A percentile compares a stretch with the other conserved stretches of the same genome.
Evolutionary conservation across 345 rosid species (phyloP).

Genomic region (Eucalyptus pauciflora): DNA sequence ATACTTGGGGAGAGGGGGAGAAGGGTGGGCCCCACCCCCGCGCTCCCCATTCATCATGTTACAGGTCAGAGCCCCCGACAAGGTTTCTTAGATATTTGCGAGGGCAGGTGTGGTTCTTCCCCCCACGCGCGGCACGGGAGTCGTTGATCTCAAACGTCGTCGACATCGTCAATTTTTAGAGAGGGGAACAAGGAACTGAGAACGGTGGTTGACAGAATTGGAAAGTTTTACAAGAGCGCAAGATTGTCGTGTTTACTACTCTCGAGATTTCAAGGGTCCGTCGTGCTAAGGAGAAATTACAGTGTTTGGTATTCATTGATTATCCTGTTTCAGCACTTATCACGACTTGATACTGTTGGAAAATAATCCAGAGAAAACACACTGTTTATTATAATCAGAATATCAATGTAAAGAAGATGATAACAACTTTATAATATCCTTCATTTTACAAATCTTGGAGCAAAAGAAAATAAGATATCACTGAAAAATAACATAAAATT

Average conservation of each 20-base stretch:
- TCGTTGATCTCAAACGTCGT: not conserved
- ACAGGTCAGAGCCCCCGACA: not conserved
- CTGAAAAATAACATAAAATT: too few species aligned
- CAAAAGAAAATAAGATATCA: too few species aligned
- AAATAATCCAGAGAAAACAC: too few species aligned
- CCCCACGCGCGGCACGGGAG: slow-evolving; percentile 2
- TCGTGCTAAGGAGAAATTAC: not conserved
- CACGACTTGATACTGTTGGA: rapidly evolving
- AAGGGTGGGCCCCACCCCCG: not conserved
- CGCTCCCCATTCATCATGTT: slow-evolving; percentile 18
- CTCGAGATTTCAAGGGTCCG: not conserved
- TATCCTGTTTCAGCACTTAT: not conserved
- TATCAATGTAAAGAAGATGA: too few species aligned
- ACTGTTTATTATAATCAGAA: too few species aligned
- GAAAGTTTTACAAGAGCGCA: not conserved
- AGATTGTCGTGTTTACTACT: not conserved
- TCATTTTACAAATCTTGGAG: too few species aligned
- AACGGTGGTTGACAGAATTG: not conserved
- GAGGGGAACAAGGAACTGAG: not conserved
- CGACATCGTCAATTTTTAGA: not conserved
- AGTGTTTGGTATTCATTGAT: not conserved
- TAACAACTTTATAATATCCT: too few species aligned
- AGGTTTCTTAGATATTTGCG: slow-evolving; percentile 17
- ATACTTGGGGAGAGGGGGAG: not conserved
- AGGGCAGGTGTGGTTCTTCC: not conserved